A percentile compares a stretch with the other conserved stretches of the same genome.
Conservation (phyloP, 2,329 filamentous ascomycete species). For the Coniochaeta pulveracea region DNA sequence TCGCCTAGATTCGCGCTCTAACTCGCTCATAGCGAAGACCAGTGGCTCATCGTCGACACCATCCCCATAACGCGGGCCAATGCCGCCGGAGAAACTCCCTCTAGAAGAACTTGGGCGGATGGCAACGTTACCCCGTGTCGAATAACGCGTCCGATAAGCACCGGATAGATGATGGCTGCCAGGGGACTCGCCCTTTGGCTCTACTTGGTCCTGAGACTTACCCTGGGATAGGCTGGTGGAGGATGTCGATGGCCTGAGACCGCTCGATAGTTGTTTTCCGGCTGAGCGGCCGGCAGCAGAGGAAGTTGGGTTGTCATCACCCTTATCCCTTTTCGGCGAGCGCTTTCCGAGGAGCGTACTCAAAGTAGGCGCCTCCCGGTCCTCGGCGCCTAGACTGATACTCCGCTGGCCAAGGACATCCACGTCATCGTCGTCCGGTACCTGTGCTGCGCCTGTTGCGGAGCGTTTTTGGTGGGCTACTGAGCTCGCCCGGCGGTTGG, state of each 20-base stretch:
- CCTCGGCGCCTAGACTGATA: conserved; percentile 55
- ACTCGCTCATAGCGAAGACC: conserved; percentile 63
- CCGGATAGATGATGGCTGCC: conserved; percentile 11
- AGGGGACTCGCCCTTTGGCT: neutral
- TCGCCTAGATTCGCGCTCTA: conserved; percentile 46
- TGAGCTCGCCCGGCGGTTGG: conserved; percentile 55
- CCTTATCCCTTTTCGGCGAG: conserved; percentile 29
- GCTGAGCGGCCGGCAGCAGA: neutral
- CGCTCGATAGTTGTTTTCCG: conserved; percentile 21
- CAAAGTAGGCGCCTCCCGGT: conserved; percentile 52
- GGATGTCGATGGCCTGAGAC: conserved; percentile 23
- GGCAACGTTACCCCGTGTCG: conserved; percentile 15
- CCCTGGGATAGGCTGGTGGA: conserved; percentile 17
- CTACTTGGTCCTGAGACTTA: conserved; percentile 2
- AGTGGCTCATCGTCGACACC: conserved; percentile 57
- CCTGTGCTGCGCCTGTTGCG: conserved; percentile 45
- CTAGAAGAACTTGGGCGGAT: conserved; percentile 27
- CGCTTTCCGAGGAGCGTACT: conserved; percentile 54
- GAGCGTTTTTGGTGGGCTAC: conserved; percentile 51
- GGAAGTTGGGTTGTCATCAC: conserved; percentile 16
- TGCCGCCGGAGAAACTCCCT: conserved; percentile 29
- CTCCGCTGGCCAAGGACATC: conserved; percentile 50
- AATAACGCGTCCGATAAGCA: conserved; percentile 35
- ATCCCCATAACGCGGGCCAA: conserved; percentile 30
- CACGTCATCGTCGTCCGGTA: conserved; percentile 47